Base-by-base conservation (phyloP, 352 stramenopile species). In the Globisporangium canariense region DNA sequence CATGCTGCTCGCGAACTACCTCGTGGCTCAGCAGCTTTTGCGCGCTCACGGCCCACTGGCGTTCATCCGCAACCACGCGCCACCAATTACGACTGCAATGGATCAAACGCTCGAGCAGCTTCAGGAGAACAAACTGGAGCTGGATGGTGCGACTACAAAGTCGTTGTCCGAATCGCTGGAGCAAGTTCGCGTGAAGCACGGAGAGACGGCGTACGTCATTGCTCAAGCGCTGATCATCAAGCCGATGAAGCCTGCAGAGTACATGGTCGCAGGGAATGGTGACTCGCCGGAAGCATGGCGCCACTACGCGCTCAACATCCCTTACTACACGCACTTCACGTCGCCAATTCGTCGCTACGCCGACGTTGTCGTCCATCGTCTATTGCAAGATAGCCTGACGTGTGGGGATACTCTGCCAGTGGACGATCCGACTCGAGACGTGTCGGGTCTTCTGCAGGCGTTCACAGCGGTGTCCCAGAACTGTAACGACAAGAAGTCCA, bases 311-410 rank as follows among this genome's bases (percentile, higher is more conserved):
- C 74, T 99, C 32, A 98, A 98, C 65, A 98, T 99, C 62, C 95
- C 94, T 9, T 98, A 98, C 77, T 99, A 99, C 69, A 99, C 97
- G 28, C 97, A 99, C 69, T 99, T 99, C 65, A 99, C 97, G n/a
- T 97, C 84, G 20, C 97, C 97, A 1, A 99, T 99, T 79, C 83
- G 96, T 46, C 81, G 96, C 53, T 99, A 98, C 69, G 84, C 88
- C 0, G 88, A 94, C 36, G 81, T 94, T 43, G 78, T 89, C n/a
- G 85, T 94, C 14, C 85, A 94, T 40, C 79, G 83, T 1, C 47
- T 92, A 22, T 64, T 94, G 36, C 76, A 88, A 53, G 75, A 86
- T 45, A 89, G 78, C 43, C 50, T 90, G 11, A 46, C 52, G 20
- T 56, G 45, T 13, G 67, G 63, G 36, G 49, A 70, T 0, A 47